Conservation (phyloP, 2,329 filamentous ascomycete species). For the Teratosphaeria epicoccoides region DNA sequence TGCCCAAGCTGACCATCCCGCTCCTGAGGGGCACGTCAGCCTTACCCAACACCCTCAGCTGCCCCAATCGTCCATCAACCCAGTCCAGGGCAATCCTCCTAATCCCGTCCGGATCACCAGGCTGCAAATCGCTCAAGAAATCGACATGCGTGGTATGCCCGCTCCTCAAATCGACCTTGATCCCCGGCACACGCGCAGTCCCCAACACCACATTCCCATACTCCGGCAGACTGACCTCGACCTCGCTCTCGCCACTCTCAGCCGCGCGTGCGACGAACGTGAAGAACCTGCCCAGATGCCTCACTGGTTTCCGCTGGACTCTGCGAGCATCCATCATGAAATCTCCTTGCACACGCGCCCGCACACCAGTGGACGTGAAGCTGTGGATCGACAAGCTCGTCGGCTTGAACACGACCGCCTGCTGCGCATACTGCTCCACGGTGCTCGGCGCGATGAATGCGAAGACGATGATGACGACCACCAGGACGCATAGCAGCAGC, state of each 20-base stretch:
- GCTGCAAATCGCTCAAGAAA: constrained; percentile 63
- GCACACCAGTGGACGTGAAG: constrained; percentile 67
- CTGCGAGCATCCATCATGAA: constrained; percentile 69
- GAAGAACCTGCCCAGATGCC: constrained; percentile 63
- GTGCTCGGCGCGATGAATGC: constrained; percentile 73
- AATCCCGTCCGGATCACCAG: constrained; percentile 67
- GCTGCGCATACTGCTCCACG: constrained; percentile 75
- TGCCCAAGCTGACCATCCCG: constrained; percentile 68
- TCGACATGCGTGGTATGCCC: constrained; percentile 68
- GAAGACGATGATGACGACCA: constrained; percentile 60
- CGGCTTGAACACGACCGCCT: constrained; percentile 71
- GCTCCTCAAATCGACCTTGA: constrained; percentile 67
- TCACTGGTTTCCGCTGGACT: constrained; percentile 59
- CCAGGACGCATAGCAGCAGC: constrained; percentile 49
- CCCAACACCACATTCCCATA: constrained; percentile 70
- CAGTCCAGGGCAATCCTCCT: constrained; percentile 77
- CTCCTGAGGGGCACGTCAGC: constrained; percentile 65
- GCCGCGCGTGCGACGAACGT: constrained; percentile 73
- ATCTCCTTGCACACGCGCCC: constrained; percentile 68
- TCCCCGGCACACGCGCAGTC: constrained; percentile 61
- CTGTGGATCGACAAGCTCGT: constrained; percentile 76
- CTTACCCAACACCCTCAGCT: constrained; percentile 61
- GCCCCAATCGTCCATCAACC: constrained; percentile 65
- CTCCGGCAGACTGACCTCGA: constrained; percentile 72
- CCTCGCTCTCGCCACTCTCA: constrained; percentile 59